Percentiles rank a stretch among this genome's conserved stretches.
phyloP scores from a whole-genome alignment of 495 filamentous ascomycete genomes.

The Aspergillus ellipticus region DNA sequence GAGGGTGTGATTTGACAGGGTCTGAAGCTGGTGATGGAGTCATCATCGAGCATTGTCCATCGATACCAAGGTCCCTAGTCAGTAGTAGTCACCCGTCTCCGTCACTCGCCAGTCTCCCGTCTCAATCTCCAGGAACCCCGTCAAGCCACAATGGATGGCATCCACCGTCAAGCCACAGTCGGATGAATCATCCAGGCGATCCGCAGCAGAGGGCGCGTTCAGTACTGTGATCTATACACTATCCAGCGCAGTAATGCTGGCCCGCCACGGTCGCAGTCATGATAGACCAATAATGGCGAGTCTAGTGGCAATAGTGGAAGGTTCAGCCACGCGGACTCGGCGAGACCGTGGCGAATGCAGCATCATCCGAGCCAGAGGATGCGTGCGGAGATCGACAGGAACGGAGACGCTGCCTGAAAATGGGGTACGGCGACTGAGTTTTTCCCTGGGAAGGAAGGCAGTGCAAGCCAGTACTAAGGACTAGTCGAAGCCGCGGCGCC shows the following conservation, averaged over 20 bases:
- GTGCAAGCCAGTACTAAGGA: not conserved
- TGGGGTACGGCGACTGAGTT: not conserved
- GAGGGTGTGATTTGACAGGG: not conserved
- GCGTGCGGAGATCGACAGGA: slow-evolving; percentile 7
- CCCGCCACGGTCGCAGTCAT: too few relatives aligned
- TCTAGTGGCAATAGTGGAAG: not conserved
- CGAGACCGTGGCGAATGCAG: slow-evolving; percentile 4
- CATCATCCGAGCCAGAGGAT: too few relatives aligned
- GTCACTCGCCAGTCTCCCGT: too few relatives aligned
- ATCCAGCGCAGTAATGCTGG: too few relatives aligned
- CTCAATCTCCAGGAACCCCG: too few relatives aligned
- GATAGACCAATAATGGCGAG: not conserved
- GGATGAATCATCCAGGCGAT: not conserved
- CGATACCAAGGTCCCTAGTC: not conserved
- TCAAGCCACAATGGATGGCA: not conserved
- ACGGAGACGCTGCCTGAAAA: too few relatives aligned
- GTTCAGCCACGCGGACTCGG: not conserved
- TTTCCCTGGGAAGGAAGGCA: not conserved
- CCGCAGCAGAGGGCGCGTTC: too few relatives aligned
- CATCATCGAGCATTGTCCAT: not conserved
- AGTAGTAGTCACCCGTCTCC: too few relatives aligned
- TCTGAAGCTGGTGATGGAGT: not conserved
- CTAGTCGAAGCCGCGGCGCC: too few relatives aligned
- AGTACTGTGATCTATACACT: too few relatives aligned
- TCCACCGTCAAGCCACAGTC: not conserved